Conservation (phyloP, 306 rosid species). For the Quercus wislizeni region DNA sequence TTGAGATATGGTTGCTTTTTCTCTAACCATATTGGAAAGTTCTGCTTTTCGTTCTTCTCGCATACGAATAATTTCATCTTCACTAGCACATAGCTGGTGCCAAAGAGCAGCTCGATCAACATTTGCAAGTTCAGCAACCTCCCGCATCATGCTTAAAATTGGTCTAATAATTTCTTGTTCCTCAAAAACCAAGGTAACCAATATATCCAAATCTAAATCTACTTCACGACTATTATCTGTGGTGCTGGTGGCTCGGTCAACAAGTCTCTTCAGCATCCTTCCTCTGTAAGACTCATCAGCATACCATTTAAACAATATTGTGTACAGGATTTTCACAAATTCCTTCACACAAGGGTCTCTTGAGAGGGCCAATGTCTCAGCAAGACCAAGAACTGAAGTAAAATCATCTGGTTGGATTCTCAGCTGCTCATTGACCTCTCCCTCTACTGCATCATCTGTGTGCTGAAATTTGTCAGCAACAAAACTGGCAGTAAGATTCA, state of each 20-base stretch:
- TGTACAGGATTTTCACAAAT: conserved; percentile 81
- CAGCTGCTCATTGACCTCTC: conserved; percentile 64
- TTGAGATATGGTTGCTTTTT: conserved; percentile 61
- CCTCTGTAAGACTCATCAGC: conserved; percentile 77
- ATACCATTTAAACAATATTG: conserved; percentile 86
- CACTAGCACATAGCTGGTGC: conserved; percentile 95
- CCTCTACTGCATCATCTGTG: conserved; percentile 58
- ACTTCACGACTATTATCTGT: conserved; percentile 64
- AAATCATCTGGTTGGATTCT: conserved; percentile 82
- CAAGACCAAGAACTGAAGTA: conserved; percentile 90
- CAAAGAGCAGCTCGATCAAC: conserved; percentile 93
- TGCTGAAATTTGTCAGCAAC: conserved; percentile 55
- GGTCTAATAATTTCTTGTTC: conserved; percentile 83
- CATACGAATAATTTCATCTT: conserved; percentile 71
- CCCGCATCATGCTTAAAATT: conserved; percentile 89
- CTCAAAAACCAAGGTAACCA: conserved; percentile 78
- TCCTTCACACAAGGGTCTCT: conserved; percentile 72
- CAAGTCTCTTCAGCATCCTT: conserved; percentile 86
- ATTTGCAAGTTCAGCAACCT: conserved; percentile 88
- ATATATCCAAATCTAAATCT: conserved; percentile 81
- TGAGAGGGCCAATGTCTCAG: conserved; percentile 91
- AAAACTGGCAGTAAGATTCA: conserved; percentile 46
- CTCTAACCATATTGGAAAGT: conserved; percentile 56
- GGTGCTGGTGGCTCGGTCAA: conserved; percentile 76
- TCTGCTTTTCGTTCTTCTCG: conserved; percentile 81